Conservation (phyloP, 257 asterid species). For the Solanum virginianum region DNA sequence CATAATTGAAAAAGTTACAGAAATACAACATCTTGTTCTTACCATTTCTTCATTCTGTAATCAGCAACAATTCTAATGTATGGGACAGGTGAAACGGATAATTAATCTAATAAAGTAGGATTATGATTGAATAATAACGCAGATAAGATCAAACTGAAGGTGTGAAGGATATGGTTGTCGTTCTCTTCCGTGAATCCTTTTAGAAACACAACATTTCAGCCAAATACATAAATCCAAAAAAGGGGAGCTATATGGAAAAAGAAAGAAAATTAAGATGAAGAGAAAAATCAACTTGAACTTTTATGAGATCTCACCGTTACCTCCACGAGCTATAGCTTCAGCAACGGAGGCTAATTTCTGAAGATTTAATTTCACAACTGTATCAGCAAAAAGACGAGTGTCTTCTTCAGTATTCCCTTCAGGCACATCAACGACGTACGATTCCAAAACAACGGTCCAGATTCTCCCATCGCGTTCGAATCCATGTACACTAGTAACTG, state of each 20-base stretch:
- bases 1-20: not conserved
- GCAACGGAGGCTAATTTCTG: slow-evolving; percentile 67
- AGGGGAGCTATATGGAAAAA: not conserved
- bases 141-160: too few species aligned
- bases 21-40: not conserved
- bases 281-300: not conserved
- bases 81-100: not conserved
- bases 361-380: slow-evolving; percentile 66
- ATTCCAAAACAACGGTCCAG: slow-evolving; percentile 58
- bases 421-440: slow-evolving; percentile 81
- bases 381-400: slow-evolving; percentile 77
- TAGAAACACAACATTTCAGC: not conserved
- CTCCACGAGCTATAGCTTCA: slow-evolving; percentile 9
- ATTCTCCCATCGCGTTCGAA: slow-evolving; percentile 26
- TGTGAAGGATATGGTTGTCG: not conserved
- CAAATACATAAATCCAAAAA: not conserved
- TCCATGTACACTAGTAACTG: slow-evolving; percentile 62
- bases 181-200: not conserved
- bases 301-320: not conserved
- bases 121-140: too few species aligned
- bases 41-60: not conserved
- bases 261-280: not conserved
- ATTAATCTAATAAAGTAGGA: not conserved
- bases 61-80: not conserved
- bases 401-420: slow-evolving; percentile 91